These are phyloP conservation scores for Arachnomyces sp. DNA, from an alignment of 2,329 filamentous ascomycete genomes.

Conservation along the genomic window DNA sequence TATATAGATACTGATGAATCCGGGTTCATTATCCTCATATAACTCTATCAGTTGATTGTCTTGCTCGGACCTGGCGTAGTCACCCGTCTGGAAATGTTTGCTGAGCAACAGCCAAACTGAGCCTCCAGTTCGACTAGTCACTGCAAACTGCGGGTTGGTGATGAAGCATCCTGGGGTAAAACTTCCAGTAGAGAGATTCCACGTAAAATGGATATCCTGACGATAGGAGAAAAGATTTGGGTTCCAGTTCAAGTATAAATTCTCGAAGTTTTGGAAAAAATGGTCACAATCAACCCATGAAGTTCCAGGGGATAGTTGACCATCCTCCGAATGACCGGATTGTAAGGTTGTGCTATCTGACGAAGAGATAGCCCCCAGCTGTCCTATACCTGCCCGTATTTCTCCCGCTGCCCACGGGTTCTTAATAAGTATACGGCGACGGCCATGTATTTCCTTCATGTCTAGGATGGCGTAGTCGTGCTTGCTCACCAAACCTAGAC, in stretches of 20 bases:
- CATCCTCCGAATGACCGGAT: constrained; percentile 6
- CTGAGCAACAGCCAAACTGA: constrained; percentile 77
- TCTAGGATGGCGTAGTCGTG: constrained; percentile 92
- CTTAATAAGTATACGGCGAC: constrained; percentile 72
- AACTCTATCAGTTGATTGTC: constrained; percentile 24
- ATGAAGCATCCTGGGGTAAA: constrained; percentile 68
- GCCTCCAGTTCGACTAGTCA: constrained; percentile 48
- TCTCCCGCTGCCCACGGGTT: constrained; percentile 86
- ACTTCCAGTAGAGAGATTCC: constrained; percentile 52
- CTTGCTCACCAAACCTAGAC: constrained; percentile 75
- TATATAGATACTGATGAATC: constrained; percentile 81
- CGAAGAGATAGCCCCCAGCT: constrained; percentile 1
- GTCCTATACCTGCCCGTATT: constrained; percentile 23
- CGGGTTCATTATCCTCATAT: constrained; percentile 48
- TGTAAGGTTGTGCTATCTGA: constrained; percentile 8
- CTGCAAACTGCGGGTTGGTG: constrained; percentile 54
- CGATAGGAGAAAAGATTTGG: constrained; percentile 71
- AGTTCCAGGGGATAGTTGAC: constrained; percentile 54
- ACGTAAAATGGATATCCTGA: constrained; percentile 84
- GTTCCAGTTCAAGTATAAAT: constrained; percentile 96
- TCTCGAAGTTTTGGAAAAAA: constrained; percentile 86
- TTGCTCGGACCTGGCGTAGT: constrained; percentile 37
- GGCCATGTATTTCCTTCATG: constrained; percentile 57
- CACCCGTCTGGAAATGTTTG: constrained; percentile 71
- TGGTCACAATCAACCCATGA: constrained; percentile 92